Evolutionary conservation across 176 grass and related monocot genomes (phyloP).

Genomic region (Avena insularis): DNA sequence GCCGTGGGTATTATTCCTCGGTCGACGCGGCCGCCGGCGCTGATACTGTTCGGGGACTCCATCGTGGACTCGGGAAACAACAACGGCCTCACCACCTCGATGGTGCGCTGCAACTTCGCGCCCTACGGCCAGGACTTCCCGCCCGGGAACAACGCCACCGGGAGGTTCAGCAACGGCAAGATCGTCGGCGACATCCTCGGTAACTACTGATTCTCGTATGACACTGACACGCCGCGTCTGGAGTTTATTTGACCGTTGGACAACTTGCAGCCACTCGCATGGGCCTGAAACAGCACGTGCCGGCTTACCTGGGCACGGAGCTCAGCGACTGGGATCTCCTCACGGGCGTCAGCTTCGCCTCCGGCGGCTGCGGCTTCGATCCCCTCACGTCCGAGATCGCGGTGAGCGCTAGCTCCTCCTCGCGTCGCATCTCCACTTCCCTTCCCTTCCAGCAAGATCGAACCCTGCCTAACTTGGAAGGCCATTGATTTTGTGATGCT

Average conservation of each 20-base stretch:
- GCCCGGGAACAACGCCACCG: conserved; percentile 59
- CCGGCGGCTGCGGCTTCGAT: conserved; percentile 71
- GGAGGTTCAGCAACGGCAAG: conserved; percentile 84
- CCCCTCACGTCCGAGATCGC: conserved; percentile 74
- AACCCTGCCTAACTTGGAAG: neutral
- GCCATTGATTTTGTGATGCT: neutral
- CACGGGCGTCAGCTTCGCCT: conserved; percentile 93
- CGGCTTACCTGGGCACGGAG: conserved; percentile 72
- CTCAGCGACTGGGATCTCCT: conserved; percentile 78
- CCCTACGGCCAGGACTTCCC: conserved; percentile 84
- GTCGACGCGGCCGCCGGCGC: conserved; percentile 46
- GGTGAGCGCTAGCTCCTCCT: conserved; percentile 30
- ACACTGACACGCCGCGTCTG: too few relatives aligned
- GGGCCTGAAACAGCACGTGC: conserved; percentile 78
- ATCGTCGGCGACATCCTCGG: conserved; percentile 73
- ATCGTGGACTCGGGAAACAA: conserved; percentile 87
- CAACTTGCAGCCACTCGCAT: conserved; percentile 52
- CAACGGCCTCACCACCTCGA: conserved; percentile 57
- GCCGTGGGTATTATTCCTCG: neutral
- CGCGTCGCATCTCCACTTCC: neutral
- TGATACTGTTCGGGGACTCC: conserved; percentile 76
- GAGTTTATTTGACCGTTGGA: neutral
- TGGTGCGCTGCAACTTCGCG: conserved; percentile 53
- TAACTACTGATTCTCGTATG: neutral
- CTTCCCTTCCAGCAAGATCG: neutral